phyloP scores from a whole-genome alignment of 2,329 filamentous ascomycete genomes.

The Trichothecium sympodiale region DNA sequence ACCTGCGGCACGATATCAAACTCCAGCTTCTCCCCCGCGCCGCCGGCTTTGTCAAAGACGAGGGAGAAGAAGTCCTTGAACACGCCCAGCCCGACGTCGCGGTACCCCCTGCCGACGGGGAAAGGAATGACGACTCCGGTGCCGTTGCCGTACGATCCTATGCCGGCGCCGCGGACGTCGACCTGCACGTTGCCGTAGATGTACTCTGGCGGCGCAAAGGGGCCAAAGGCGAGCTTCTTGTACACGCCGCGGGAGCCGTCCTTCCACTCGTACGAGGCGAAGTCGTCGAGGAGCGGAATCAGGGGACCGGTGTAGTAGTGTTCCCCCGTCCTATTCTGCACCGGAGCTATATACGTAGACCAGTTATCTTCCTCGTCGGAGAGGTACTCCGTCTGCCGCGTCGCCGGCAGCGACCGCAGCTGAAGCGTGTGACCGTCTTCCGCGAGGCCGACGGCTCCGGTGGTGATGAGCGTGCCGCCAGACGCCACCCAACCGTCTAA shows the following conservation, averaged over 20 bases:
- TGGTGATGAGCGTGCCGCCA: conserved; percentile 7
- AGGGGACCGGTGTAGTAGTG: conserved; percentile 7
- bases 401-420: conserved; percentile 6
- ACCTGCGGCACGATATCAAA: conserved; percentile 6
- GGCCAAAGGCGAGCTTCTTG: conserved; percentile 5
- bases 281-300: conserved; percentile 6
- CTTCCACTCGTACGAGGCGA: conserved; percentile 7
- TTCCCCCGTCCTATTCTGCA: conserved; percentile 4
- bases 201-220: conserved; percentile 8
- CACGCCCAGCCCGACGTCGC: conserved; percentile 5
- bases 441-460: conserved; percentile 6
- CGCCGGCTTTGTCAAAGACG: conserved; percentile 2
- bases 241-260: conserved; percentile 2
- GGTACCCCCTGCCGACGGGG: conserved; percentile 6
- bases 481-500: conserved; percentile 7
- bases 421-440: conserved; percentile 4
- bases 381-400: background rate
- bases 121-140: conserved; percentile 5
- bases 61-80: conserved; percentile 5
- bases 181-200: conserved; percentile 8
- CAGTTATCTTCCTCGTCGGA: conserved; percentile 4
- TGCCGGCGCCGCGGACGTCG: conserved; percentile 5
- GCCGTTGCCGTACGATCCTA: conserved; percentile 2
- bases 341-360: conserved; percentile 7
- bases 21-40: conserved; percentile 1